Evolutionary conservation across 495 filamentous ascomycete species (phyloP).

Genomic region (Bacidia gigantensis): DNA sequence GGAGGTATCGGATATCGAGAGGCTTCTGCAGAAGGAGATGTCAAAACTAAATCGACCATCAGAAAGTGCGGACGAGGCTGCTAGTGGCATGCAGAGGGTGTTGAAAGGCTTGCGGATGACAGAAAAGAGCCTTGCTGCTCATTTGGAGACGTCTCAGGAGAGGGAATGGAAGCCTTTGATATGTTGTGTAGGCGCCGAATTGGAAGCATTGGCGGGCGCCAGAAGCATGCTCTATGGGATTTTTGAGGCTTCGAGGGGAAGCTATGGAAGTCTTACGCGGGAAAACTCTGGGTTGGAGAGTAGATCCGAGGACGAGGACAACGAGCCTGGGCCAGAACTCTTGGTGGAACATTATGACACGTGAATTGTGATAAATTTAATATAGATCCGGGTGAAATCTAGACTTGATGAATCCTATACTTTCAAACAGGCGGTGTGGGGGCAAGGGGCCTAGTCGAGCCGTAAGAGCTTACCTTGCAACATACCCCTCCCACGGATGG

Average conservation of each 20-base stretch:
- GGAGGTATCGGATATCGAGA: conserved; percentile 57
- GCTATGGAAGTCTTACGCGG: background rate
- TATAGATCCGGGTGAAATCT: too few species aligned
- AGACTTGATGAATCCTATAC: too few species aligned
- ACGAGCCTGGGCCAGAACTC: conserved; percentile 38
- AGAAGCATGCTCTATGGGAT: conserved; percentile 45
- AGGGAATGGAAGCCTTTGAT: conserved; percentile 78
- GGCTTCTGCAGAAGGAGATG: conserved; percentile 44
- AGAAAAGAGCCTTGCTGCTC: conserved; percentile 25
- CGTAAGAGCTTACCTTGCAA: too few species aligned
- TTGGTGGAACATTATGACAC: conserved; percentile 25
- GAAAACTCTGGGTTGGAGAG: background rate
- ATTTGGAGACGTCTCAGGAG: conserved; percentile 29
- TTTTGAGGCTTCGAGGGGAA: conserved; percentile 24
- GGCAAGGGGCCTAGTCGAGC: too few species aligned
- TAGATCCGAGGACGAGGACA: conserved; percentile 31
- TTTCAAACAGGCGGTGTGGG: too few species aligned
- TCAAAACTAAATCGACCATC: conserved; percentile 13
- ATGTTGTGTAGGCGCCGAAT: conserved; percentile 75
- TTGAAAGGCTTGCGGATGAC: conserved; percentile 31
- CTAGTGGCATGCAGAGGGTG: conserved; percentile 26
- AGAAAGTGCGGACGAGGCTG: conserved; percentile 8
- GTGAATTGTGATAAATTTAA: background rate
- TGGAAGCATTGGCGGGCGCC: conserved; percentile 68
- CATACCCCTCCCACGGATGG: too few species aligned